A percentile compares a stretch with the other conserved stretches of the same genome.
These are phyloP conservation scores for Phytophthora fragariae DNA, from an alignment of 352 stramenopile species.

Conservation along the genomic window DNA sequence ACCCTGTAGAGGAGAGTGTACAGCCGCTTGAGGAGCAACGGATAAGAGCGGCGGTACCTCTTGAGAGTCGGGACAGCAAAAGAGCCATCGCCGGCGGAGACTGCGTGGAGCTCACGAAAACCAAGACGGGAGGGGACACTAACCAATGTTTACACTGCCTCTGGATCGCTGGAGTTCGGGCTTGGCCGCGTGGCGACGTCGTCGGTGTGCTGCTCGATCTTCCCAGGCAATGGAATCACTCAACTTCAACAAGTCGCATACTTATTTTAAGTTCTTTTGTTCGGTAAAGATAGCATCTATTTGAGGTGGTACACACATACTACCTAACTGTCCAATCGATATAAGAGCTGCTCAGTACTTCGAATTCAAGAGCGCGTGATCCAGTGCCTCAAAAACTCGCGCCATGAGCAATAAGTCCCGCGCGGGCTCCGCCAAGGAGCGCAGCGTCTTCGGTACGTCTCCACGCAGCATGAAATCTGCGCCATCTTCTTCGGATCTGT, in stretches of 20 bases:
- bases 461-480: neutral
- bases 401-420: constrained; percentile 61
- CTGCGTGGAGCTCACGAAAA: neutral
- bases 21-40: neutral
- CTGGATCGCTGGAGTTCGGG: neutral
- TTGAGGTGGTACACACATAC: neutral
- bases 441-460: constrained; percentile 85
- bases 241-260: too few relatives aligned
- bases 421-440: constrained; percentile 78
- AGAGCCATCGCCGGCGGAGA: constrained; percentile 10
- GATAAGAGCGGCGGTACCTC: constrained; percentile 10
- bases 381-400: constrained; percentile 23
- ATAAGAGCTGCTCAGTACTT: neutral
- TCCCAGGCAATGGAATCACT: too few relatives aligned
- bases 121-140: neutral
- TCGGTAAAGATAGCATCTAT: neutral
- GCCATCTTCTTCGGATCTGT: constrained; percentile 14
- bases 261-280: too few relatives aligned
- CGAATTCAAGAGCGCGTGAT: constrained; percentile 21
- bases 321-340: neutral
- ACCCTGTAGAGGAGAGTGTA: neutral
- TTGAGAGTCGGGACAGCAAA: constrained; percentile 17
- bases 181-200: too few relatives aligned
- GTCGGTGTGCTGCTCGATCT: too few relatives aligned
- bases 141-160: neutral